A percentile compares a stretch with the other conserved stretches of the same genome.
These are phyloP conservation scores for Oryza longistaminata DNA, from an alignment of 176 grass and related monocot species.

Conservation along the genomic window DNA sequence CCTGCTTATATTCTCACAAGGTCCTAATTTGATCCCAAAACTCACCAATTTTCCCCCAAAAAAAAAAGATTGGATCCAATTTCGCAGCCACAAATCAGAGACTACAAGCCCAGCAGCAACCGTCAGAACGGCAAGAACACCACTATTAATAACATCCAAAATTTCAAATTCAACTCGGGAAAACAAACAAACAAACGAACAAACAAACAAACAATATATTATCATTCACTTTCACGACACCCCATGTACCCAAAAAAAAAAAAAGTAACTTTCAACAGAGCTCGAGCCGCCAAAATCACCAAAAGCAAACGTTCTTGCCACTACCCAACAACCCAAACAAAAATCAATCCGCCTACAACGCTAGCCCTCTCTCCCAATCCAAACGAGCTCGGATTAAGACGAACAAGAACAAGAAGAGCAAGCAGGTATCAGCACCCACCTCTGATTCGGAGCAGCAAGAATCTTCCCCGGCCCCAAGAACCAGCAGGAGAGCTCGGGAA, in stretches of 20 bases:
- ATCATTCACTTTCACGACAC: slow-evolving; percentile 31
- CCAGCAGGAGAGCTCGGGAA: background rate
- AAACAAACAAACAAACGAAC: background rate
- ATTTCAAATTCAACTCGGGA: slow-evolving; percentile 24
- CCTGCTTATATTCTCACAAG: background rate
- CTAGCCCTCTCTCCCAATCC: background rate
- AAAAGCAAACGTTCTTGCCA: slow-evolving; percentile 39
- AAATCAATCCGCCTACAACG: slow-evolving; percentile 4
- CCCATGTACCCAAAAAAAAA: slow-evolving; percentile 29
- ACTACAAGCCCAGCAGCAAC: background rate
- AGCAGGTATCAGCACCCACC: slow-evolving; percentile 21
- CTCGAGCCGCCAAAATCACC: slow-evolving; percentile 41
- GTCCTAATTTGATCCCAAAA: background rate
- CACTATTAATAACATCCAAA: background rate
- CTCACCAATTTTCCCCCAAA: background rate
- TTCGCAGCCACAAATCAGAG: background rate
- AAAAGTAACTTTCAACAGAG: slow-evolving; percentile 29
- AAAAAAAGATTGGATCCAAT: slow-evolving; percentile 37
- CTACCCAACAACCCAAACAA: slow-evolving; percentile 1
- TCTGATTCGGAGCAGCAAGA: slow-evolving; percentile 7
- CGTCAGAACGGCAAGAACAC: background rate
- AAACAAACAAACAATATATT: background rate
- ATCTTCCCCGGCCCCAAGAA: background rate
- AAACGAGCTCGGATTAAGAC: too few species aligned
- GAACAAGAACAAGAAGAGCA: background rate